Conservation (phyloP, 1,284 basidiomycete genomes). For the Tremellales sp. region DNA sequence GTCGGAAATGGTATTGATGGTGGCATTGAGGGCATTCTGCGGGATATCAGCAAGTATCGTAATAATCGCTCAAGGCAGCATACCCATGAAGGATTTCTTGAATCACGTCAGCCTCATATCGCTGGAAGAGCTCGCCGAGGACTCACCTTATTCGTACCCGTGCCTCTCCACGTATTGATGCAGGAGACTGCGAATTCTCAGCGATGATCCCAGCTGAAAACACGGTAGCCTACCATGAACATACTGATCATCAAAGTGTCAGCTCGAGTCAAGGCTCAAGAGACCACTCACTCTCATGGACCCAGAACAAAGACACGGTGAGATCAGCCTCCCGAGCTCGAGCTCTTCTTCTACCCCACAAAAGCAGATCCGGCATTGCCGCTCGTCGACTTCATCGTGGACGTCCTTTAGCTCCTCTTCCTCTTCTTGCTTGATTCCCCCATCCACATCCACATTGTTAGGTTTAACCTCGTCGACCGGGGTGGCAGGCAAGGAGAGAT, state of each 20-base stretch:
- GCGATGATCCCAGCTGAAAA: background rate
- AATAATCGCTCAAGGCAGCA: background rate
- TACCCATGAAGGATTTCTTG: conserved; percentile 42
- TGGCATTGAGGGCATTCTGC: conserved; percentile 48
- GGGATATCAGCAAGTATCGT: background rate
- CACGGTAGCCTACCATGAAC: conserved; percentile 31
- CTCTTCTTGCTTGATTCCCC: conserved; percentile 1
- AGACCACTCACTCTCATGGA: conserved; percentile 44
- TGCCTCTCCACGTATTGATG: conserved; percentile 46
- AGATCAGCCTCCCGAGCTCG: conserved; percentile 41
- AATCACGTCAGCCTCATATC: conserved; percentile 2
- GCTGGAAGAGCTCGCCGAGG: background rate
- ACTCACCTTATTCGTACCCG: conserved; percentile 42
- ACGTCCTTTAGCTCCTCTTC: background rate
- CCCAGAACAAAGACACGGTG: conserved; percentile 46
- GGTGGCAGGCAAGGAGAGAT: background rate
- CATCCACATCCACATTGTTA: background rate
- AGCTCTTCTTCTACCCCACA: conserved; percentile 39
- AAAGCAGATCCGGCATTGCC: conserved; percentile 47
- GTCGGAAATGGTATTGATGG: conserved; percentile 40
- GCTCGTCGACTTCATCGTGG: conserved; percentile 20
- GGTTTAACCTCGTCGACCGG: conserved; percentile 1
- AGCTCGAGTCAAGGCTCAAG: background rate
- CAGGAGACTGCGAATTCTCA: conserved; percentile 31
- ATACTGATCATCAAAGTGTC: conserved; percentile 24